These are phyloP conservation scores for Sporothrix pallida DNA, from an alignment of 2,329 filamentous ascomycete species.

Conservation along the genomic window DNA sequence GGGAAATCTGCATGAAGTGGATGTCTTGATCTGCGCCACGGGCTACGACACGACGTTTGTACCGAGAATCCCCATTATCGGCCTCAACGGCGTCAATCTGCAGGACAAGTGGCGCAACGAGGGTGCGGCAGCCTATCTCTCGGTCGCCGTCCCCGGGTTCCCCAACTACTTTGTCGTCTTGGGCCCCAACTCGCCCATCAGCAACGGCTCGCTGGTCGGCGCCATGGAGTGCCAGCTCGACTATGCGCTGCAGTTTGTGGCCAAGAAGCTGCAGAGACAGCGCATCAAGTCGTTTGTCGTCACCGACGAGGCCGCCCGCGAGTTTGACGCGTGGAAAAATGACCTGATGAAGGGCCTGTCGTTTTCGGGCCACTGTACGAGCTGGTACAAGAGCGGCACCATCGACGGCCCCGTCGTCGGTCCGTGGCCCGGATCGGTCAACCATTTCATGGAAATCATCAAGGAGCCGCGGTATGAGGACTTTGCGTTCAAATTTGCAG, in stretches of 20 bases:
- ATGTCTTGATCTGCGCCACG: constrained; percentile 46
- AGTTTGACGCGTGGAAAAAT: constrained; percentile 41
- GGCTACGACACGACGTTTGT: constrained; percentile 45
- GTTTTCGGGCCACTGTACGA: constrained; percentile 42
- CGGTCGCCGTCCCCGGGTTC: constrained; percentile 30
- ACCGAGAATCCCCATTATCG: constrained; percentile 43
- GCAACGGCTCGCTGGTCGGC: constrained; percentile 31
- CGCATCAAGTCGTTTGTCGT: constrained; percentile 32
- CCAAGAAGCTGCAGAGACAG: constrained; percentile 31
- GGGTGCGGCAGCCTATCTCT: constrained; percentile 31
- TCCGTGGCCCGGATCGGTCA: constrained; percentile 30
- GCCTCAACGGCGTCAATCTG: constrained; percentile 30
- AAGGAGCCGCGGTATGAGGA: constrained; percentile 33
- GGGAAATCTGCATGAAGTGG: constrained; percentile 41
- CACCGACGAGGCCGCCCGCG: constrained; percentile 36
- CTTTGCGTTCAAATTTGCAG: constrained; percentile 16
- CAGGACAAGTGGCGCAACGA: constrained; percentile 37
- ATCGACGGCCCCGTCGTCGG: constrained; percentile 39
- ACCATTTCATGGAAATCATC: constrained; percentile 33
- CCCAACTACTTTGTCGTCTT: constrained; percentile 35
- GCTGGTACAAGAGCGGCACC: constrained; percentile 41
- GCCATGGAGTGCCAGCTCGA: constrained; percentile 35
- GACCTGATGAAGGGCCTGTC: constrained; percentile 43
- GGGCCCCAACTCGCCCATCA: constrained; percentile 33
- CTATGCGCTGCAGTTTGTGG: constrained; percentile 16